These are phyloP conservation scores for Solanum raphanifolium DNA, from an alignment of 257 asterid genomes.

Conservation along the genomic window DNA sequence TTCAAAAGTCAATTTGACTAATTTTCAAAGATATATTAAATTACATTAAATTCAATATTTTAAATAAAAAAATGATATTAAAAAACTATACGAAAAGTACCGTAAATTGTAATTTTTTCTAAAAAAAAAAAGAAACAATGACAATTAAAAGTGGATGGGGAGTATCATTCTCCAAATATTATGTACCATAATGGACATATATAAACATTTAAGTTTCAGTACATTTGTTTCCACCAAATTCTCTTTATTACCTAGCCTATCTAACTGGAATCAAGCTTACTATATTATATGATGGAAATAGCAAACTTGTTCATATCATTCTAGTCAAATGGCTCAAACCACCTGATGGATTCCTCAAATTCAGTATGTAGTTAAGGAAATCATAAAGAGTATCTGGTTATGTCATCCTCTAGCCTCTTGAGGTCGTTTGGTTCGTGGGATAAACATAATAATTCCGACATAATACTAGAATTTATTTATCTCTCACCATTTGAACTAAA, in stretches of 20 bases:
- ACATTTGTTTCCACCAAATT: neutral
- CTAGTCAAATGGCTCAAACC: neutral
- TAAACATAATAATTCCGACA: neutral
- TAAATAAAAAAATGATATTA: no score
- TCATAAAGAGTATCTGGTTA: neutral
- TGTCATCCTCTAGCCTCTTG: neutral
- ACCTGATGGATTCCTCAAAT: neutral
- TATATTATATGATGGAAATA: neutral
- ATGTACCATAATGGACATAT: neutral
- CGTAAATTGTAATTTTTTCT: no score
- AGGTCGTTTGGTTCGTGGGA: neutral
- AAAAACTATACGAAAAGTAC: no score
- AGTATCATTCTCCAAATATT: neutral
- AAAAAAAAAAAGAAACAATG: no score
- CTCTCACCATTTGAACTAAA: neutral
- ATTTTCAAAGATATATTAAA: no score
- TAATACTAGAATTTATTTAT: no score
- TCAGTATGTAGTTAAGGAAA: neutral
- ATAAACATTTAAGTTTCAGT: neutral
- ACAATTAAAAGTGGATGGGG: no score
- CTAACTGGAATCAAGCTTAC: neutral
- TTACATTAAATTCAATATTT: no score
- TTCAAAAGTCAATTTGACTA: no score
- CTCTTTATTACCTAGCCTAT: neutral
- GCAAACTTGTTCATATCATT: neutral